Conservation (phyloP, 2,329 filamentous ascomycete species). For the Penicillium sp. region DNA sequence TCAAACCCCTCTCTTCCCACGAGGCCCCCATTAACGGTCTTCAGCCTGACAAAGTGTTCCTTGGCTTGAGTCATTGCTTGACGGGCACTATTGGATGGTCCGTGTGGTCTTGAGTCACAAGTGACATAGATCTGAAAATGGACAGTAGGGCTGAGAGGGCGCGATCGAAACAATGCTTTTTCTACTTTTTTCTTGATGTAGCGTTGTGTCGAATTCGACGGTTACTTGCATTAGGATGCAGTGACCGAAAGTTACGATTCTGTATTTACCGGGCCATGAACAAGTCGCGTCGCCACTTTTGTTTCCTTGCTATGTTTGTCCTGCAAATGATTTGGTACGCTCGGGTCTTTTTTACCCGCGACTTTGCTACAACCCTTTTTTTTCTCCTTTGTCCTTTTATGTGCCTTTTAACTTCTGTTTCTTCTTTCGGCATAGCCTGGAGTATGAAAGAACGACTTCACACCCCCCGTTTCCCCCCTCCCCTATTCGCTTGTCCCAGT, state of each 20-base stretch:
- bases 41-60: neutral
- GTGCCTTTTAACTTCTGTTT: slow-evolving; percentile 9
- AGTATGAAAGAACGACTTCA: slow-evolving; percentile 33
- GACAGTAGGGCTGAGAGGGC: neutral
- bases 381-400: slow-evolving; percentile 6
- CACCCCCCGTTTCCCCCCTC: slow-evolving; percentile 1
- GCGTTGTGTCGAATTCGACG: slow-evolving; percentile 9
- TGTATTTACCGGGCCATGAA: slow-evolving; percentile 2
- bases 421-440: slow-evolving; percentile 33
- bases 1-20: neutral
- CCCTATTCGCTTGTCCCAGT: slow-evolving; percentile 9
- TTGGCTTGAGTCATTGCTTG: slow-evolving; percentile 5
- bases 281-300: neutral
- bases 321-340: slow-evolving; percentile 11
- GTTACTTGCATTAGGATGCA: neutral
- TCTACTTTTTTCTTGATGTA: neutral
- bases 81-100: neutral
- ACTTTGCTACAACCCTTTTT: neutral
- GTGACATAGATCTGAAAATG: neutral
- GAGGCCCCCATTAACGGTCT: neutral
- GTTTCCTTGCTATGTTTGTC: slow-evolving; percentile 11
- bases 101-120: neutral
- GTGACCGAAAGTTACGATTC: slow-evolving; percentile 1
- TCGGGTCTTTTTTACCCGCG: slow-evolving; percentile 3
- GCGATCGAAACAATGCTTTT: slow-evolving; percentile 2